These are phyloP conservation scores for Botrytis galanthina DNA, from an alignment of 2,329 filamentous ascomycete genomes.

Conservation along the genomic window DNA sequence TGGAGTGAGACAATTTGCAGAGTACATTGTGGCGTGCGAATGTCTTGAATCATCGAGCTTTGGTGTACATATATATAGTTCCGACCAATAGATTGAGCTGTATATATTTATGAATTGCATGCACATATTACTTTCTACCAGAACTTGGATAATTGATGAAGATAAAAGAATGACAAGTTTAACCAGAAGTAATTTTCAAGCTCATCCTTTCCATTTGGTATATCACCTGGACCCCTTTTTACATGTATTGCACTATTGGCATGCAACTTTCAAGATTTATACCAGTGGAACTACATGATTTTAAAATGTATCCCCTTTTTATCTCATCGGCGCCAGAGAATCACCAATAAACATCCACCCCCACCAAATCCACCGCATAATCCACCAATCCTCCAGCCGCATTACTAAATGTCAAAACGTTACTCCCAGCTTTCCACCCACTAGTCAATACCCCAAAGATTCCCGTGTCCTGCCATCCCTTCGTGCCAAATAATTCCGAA, in stretches of 20 bases:
- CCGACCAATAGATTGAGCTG: not conserved
- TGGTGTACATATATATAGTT: not conserved
- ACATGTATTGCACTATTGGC: too few species aligned
- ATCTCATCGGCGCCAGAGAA: too few species aligned
- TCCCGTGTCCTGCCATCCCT: constrained; percentile 33
- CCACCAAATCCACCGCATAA: constrained; percentile 42
- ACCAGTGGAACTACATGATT: not conserved
- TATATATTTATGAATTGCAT: constrained; percentile 5
- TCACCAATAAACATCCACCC: constrained; percentile 35
- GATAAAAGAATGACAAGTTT: too few species aligned
- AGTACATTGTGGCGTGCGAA: not conserved
- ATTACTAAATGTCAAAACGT: constrained; percentile 39
- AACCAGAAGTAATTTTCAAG: too few species aligned
- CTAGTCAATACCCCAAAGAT: constrained; percentile 28
- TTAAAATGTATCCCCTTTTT: not conserved
- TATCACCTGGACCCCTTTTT: too few species aligned
- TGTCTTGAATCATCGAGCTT: not conserved
- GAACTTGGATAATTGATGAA: not conserved
- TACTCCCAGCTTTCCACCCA: constrained; percentile 28
- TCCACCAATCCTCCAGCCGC: constrained; percentile 33
- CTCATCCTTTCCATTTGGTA: too few species aligned
- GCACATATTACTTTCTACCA: not conserved
- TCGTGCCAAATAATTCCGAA: constrained; percentile 29
- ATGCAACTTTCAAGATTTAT: not conserved
- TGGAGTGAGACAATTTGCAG: not conserved